Evolutionary conservation across 75 land plant genomes (phyloP), one percentile per base, ranked within the genome.

Genomic region (Picea glauca): DNA sequence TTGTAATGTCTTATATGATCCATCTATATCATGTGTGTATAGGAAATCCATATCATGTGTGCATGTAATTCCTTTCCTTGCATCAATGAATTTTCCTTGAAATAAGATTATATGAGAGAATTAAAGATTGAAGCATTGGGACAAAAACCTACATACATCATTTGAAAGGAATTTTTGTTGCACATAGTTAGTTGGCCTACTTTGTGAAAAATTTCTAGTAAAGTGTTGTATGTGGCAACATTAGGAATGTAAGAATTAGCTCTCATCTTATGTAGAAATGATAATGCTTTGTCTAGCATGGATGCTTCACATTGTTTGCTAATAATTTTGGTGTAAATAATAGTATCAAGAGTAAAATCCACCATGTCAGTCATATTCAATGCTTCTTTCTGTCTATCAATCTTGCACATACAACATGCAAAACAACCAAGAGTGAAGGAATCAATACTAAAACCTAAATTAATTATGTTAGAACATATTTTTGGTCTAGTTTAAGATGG

Each of bases 91-190:
- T 26, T 88, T 26, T 78, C 73, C 67, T 68, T 87, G 56, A 84
- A 91, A 78, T 84, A 87, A 20, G 90, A 92, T 76, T 91, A 84
- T 59, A 96, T 77, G 65, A 96, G 89, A 72, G 89, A 87, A 83
- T 88, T 85, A 87, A 87, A 94, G 30, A 91, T 81, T 30, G 61
- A 75, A 5, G 70, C 79, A 76, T 81, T 87, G 12, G 97, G 99
- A 66, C 75, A 76, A 76, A 90, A 85, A 14, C 94, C 96, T 78
- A 88, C 90, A 1, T 60, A 33, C 1, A 87, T 87, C 93, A 94
- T 92, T 81, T 84, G 80, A 31, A 82, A 80, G 33, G 93, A 61
- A 78, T 89, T 84, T 38, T 86, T 90, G 78, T 88, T 87, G 76
- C 93, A 91, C 83, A 86, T 80, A 54, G 83, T 86, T 58, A 91